A percentile compares a stretch with the other conserved stretches of the same genome.
These are phyloP conservation scores for Trichoderma aggressivum DNA, from an alignment of 2,329 filamentous ascomycete species.

Conservation along the genomic window DNA sequence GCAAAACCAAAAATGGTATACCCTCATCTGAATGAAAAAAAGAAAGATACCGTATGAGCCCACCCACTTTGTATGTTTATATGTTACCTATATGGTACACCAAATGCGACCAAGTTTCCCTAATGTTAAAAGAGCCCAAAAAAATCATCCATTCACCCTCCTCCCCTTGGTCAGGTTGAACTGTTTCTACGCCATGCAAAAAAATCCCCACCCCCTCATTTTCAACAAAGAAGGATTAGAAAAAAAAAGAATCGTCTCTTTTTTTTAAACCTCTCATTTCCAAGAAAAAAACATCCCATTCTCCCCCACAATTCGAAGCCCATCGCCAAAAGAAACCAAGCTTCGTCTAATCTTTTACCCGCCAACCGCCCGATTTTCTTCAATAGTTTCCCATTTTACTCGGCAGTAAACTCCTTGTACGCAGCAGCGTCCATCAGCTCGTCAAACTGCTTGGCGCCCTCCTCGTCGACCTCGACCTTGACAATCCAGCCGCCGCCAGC, in stretches of 20 bases:
- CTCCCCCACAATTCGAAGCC: neutral
- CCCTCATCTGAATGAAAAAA: conserved; percentile 9
- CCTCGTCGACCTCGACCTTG: conserved; percentile 73
- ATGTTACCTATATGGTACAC: conserved; percentile 14
- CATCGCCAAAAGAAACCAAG: neutral
- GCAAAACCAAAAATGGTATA: conserved; percentile 18
- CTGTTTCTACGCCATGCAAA: conserved; percentile 20
- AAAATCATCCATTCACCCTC: neutral
- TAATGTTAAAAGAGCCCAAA: neutral
- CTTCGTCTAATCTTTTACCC: conserved; percentile 16
- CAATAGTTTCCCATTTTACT: conserved; percentile 19
- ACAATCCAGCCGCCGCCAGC: conserved; percentile 86
- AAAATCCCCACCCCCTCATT: neutral
- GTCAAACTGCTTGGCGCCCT: conserved; percentile 65
- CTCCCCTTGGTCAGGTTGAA: conserved; percentile 24
- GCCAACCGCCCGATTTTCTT: neutral
- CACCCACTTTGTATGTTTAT: neutral
- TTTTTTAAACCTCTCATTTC: neutral
- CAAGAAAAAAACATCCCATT: neutral
- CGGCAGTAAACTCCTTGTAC: conserved; percentile 69
- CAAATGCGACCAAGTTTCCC: neutral
- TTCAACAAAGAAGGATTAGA: neutral
- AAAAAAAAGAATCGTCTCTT: neutral
- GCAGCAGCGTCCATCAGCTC: conserved; percentile 70
- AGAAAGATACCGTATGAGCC: neutral